These are phyloP conservation scores for Coemansia sp. DNA, from an alignment of 192 early-diverging fungal species.

Conservation along the genomic window DNA sequence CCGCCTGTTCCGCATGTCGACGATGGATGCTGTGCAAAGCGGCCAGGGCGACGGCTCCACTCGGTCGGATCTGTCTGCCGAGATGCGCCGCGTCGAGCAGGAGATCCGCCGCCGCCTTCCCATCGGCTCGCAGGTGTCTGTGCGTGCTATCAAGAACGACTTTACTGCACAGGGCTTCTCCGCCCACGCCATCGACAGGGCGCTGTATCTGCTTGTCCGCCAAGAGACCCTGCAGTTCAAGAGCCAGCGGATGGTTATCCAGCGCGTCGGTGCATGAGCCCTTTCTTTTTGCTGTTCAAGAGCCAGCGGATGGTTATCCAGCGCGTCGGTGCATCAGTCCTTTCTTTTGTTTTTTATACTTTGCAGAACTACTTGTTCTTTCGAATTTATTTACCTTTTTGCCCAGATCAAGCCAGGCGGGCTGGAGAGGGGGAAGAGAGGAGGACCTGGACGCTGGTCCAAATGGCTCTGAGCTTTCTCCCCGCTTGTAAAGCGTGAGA, in stretches of 20 bases:
- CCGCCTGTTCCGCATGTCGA: constrained; percentile 95
- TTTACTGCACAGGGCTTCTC: constrained; percentile 57
- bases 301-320: constrained; percentile 69
- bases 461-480: too few relatives aligned
- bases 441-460: too few relatives aligned
- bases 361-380: not conserved
- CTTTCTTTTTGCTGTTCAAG: constrained; percentile 65
- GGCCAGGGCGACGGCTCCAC: constrained; percentile 82
- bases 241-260: constrained; percentile 68
- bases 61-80: constrained; percentile 68
- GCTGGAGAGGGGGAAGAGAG: too few relatives aligned
- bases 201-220: constrained; percentile 80
- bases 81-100: constrained; percentile 81
- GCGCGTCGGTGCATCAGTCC: constrained; percentile 50
- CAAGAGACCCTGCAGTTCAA: constrained; percentile 81
- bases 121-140: constrained; percentile 78
- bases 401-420: too few relatives aligned
- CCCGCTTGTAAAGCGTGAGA: too few relatives aligned
- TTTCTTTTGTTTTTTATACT: not conserved
- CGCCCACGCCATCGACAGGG: constrained; percentile 65
- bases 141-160: constrained; percentile 65
- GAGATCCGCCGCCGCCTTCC: constrained; percentile 85
- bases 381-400: not conserved
- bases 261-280: constrained; percentile 53
- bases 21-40: constrained; percentile 94